Base-by-base conservation (phyloP, 2,329 filamentous ascomycete species). In the Lachnellula hyalina region DNA sequence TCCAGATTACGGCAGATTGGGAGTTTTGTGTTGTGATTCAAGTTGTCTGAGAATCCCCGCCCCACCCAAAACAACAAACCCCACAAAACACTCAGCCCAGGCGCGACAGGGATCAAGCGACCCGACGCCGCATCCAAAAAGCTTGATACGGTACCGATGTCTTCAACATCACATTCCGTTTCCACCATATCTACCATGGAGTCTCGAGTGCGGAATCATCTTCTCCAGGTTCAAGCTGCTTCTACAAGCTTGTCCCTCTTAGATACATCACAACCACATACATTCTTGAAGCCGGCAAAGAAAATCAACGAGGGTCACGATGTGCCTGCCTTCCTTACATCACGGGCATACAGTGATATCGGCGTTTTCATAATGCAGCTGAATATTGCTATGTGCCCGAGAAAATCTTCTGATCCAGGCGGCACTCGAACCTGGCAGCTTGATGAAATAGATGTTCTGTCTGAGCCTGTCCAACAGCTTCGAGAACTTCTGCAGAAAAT, bases 361-460 rank as follows among this genome's bases (percentile, higher is more conserved):
- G 87, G 90, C 71, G 80, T 83, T 47, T 97, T 96, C 70, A 76
- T 97, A 47, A 78, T 96, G 61, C 94, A 97, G 73, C 84, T 99
- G 48, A 97, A 96, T 71, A 84, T 86, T 55, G 82, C 92, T 11
- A 83, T 97, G 73, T 89, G 93, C 62, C 92, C 93, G 0, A 77
- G 83, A 19, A 84, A 79, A 61, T 68, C 70, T 19, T 65, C 71
- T 61, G 65, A 70, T 52, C 69, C 71, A 57, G 67, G 70, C 17
- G 70, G 68, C 46, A 68, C 75, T 44, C 79, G 81, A 61, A 76
- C 78, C n/a, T 85, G 81, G 77, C 70, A 68, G 7, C 55, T 76
- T 34, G 68, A 73, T 49, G 71, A 74, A 32, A 63, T 72, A 1
- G 70, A 77, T 0, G 64, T 72, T 4, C 70, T 75, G 50, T 74